Percentiles rank a stretch among this genome's conserved stretches.
These are phyloP conservation scores for Nakazawaea sp. DNA, from an alignment of 805 yeast genomes.

Conservation along the genomic window DNA sequence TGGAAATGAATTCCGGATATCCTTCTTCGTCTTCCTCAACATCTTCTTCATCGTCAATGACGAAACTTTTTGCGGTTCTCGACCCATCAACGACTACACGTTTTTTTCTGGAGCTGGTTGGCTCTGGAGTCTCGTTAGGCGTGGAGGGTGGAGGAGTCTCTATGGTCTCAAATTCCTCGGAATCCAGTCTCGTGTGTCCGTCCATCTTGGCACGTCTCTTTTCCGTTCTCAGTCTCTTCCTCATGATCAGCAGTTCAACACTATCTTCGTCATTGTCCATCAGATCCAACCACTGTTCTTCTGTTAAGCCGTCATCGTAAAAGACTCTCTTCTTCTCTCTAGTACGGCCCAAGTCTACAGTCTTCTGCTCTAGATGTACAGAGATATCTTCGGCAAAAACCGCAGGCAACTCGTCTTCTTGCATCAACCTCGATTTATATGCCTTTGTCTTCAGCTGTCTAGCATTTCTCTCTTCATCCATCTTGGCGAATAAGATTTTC, in stretches of 20 bases:
- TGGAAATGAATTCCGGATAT: slow-evolving; percentile 7
- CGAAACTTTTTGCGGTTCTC: slow-evolving; percentile 16
- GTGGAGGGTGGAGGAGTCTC: slow-evolving; percentile 14
- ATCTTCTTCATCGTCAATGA: slow-evolving; percentile 15
- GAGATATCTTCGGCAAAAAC: slow-evolving; percentile 61
- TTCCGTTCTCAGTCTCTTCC: slow-evolving; percentile 38
- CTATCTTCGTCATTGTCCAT: slow-evolving; percentile 67
- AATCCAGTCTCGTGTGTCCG: slow-evolving; percentile 20
- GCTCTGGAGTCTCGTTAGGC: slow-evolving; percentile 16
- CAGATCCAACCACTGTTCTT: slow-evolving; percentile 74
- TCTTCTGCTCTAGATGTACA: slow-evolving; percentile 34
- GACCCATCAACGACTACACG: slow-evolving; percentile 14
- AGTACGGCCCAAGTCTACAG: slow-evolving; percentile 42
- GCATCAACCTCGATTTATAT: slow-evolving; percentile 46
- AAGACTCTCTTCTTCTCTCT: slow-evolving; percentile 57
- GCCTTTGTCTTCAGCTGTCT: slow-evolving; percentile 26
- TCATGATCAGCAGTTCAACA: slow-evolving; percentile 50
- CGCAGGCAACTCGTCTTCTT: slow-evolving; percentile 71
- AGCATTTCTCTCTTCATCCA: slow-evolving; percentile 50
- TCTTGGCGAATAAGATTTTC: slow-evolving; percentile 41
- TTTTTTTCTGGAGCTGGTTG: neutral
- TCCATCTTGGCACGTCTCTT: slow-evolving; percentile 30
- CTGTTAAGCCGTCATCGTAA: slow-evolving; percentile 65
- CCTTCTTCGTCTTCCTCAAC: slow-evolving; percentile 16
- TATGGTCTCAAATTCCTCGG: slow-evolving; percentile 19